A percentile compares a stretch with the other conserved stretches of the same genome.
These are phyloP conservation scores for Solanum clarkiae DNA, from an alignment of 257 asterid genomes.

Conservation along the genomic window DNA sequence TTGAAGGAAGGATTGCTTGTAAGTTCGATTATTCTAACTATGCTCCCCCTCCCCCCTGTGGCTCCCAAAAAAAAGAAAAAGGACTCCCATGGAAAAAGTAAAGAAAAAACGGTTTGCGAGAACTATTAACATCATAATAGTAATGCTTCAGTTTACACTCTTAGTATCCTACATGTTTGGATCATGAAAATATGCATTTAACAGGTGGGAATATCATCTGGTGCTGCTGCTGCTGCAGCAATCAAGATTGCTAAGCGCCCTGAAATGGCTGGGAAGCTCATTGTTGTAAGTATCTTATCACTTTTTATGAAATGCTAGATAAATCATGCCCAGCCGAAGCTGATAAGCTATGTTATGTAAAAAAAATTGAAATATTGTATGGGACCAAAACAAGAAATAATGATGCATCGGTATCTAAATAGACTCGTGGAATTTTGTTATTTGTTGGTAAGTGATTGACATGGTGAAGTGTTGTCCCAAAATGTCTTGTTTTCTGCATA, in stretches of 20 bases:
- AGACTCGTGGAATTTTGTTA: background rate
- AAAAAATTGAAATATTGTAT: background rate
- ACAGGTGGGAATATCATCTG: slow-evolving; percentile 93
- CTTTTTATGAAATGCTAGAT: background rate
- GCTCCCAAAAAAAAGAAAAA: background rate
- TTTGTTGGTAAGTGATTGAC: background rate
- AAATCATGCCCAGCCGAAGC: background rate
- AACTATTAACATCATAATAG: background rate
- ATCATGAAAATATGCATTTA: background rate
- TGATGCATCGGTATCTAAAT: background rate
- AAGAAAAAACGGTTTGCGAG: background rate
- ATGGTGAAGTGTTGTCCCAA: background rate
- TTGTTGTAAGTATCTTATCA: slow-evolving; percentile 49
- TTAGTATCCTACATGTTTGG: background rate
- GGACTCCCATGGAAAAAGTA: background rate
- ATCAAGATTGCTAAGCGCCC: slow-evolving; percentile 64
- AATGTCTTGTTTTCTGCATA: background rate
- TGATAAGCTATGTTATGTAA: background rate
- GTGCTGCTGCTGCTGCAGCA: slow-evolving; percentile 90
- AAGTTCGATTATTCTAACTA: slow-evolving; percentile 1
- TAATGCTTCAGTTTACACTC: no score
- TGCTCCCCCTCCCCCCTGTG: background rate
- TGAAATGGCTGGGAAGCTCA: slow-evolving; percentile 79
- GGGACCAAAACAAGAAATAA: background rate
- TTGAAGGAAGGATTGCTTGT: slow-evolving; percentile 81